Evolutionary conservation across 2,329 filamentous ascomycete species (phyloP), one percentile per base, ranked within the genome.

Genomic region (Bipolaris cookei): DNA sequence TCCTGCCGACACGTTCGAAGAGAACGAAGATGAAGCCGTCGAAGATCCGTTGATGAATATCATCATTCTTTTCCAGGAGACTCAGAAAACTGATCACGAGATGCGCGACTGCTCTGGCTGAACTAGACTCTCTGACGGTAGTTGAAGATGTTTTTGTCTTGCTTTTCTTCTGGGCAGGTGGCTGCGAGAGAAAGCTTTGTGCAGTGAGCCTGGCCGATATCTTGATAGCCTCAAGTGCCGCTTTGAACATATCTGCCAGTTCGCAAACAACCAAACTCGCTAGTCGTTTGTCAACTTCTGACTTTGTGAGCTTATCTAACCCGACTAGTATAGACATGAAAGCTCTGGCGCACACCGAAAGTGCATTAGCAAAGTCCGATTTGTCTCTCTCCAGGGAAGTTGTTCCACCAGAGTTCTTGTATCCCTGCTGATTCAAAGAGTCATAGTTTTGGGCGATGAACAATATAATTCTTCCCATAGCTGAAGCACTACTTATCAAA

Each of bases 21-120:
- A 80, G 56, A 13, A 76, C 62, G 51, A 75, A 81, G 1, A 76
- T 66, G 32, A 80, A 76, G 2, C 78, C 79, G 66, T 81, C 79
- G 50, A 80, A 80, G 1, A 82, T 58, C 18, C 75, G 64, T 28
- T 73, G 72, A 38, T 81, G 78, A 10, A 69, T 38, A 3, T 65
- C 54, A 16, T 72, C 61, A 8, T 69, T 73, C 25, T 75, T 64
- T 28, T 79, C 74, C 1, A 80, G 69, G 13, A 71, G 63, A 0
- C 72, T 68, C 4, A 81, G 56, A 3, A 78, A 60, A 4, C 70
- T 71, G 1, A 67, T 68, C 0, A 81, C 63, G 21, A 80, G 71
- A 20, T 74, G 70, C 2, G 77, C 69, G 10, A 76, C 43, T 11
- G 62, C 61, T 16, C 69, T 69, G 11, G 68, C 64, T 3, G 70